Base-by-base conservation (phyloP, 2,329 filamentous ascomycete genomes). In the Colletotrichum sp. region DNA sequence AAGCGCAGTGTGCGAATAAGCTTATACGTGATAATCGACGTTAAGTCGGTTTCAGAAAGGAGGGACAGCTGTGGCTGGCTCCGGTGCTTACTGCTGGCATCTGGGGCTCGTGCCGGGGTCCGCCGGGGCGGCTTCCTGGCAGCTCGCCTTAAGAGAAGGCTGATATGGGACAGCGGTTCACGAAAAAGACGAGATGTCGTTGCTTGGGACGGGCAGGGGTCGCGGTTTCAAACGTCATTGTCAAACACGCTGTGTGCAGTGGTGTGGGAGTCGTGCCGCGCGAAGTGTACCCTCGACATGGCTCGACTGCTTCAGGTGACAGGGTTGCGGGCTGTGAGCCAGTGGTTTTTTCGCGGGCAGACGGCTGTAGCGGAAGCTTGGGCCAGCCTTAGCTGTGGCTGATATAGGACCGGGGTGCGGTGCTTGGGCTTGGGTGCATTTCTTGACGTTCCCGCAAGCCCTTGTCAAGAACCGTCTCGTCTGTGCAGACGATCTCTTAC, bases 211-310 rank as follows among this genome's bases (percentile, higher is more conserved):
- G 56, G 64, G 55, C 62, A 55, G 68, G 71, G 75, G 73, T 76
- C 26, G 56, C 48, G 62, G 75, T 77, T 77, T 77, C 75, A 77
- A 76, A 70, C 75, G 69, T 69, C 64, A 72, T 72, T 70, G 62
- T 76, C 72, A 77, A 77, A 77, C 75, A 69, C 75, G 38, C 73
- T 76, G 67, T 66, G 64, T 68, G 75, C 73, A 64, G 28, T 76
- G 73, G 73, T 75, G 70, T 75, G 73, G 73, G 70, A 75, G 70
- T 75, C 73, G 73, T 75, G 70, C 70, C 48, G 70, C 73, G 70
- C 70, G 70, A 69, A 69, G 58, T 73, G 58, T 34, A 67, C 69
- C 73, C 48, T 68, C 67, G 48, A 68, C 55, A 32, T 32, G 56
- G 56, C 58, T 70, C 56, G 67, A 62, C 36, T 48, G 43, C 56